Base-by-base conservation (phyloP, 208 protist genomes). In the Herpetomonas samuelpessoai region DNA sequence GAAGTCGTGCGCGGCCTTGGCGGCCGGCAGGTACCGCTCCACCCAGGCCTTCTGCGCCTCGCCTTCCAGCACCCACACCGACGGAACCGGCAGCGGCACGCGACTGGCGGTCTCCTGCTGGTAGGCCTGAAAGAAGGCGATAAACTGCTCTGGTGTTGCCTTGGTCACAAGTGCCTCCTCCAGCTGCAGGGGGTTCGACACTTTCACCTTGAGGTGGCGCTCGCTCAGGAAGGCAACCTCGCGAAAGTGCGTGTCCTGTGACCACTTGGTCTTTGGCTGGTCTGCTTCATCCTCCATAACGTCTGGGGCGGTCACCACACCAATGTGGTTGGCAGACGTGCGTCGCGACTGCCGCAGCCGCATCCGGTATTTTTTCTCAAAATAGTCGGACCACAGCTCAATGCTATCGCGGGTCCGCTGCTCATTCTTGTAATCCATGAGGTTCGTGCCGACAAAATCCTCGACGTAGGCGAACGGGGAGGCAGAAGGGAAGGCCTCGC, bases 401-500 rank as follows among this genome's bases (percentile, higher is more conserved):
- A 72, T 72, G 48, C 85, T 91, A 60, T 95, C 83, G 50, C 63
- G 3, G 27, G 64, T 72, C 28, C 76, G 71, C 54, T 83, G 78
- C 26, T 66, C 79, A 1, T 50, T 31, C 12, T 64, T 55, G 2
- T 74, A 74, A 26, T 71, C 73, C 12, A 92, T 70, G 48, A 93
- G 63, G 62, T 95, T 93, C 18, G 89, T 88, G 35, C 89, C 89
- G 75, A 88, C 82, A 73, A 92, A 91, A 59, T 95, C 89, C 67
- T 95, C 85, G 16, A 86, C 85, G 26, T 81, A 82, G 1, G 78
- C 74, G 57, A 95, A 95, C 1, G 88, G 88, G 9, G 88, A 93
- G 19, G 26, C 61, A 19, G 52, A 24, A 9, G 29, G 18, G 21
- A 22, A 19, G 2, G n/a, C 19, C 14, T 21, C 54, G 16, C 63